Evolutionary conservation across 495 filamentous ascomycete species (phyloP).

Genomic region (Bryoglossum gracile): DNA sequence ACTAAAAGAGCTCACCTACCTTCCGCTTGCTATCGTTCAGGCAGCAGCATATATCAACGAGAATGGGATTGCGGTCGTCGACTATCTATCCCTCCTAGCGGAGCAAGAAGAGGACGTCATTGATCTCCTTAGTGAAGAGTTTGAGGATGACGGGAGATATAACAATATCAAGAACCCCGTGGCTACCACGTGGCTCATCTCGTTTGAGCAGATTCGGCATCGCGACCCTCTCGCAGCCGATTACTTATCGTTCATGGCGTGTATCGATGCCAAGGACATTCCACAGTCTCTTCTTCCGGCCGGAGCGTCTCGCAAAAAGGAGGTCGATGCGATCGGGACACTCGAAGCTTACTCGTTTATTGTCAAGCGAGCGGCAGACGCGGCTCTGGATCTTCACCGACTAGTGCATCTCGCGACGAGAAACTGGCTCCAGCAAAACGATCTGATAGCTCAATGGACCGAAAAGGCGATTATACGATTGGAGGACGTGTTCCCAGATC

Average conservation of each 20-base stretch:
- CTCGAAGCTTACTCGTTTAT: slow-evolving; percentile 39
- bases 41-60: slow-evolving; percentile 42
- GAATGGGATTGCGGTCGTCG: slow-evolving; percentile 19
- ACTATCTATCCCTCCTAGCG: slow-evolving; percentile 4
- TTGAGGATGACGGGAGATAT: slow-evolving; percentile 14
- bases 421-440: slow-evolving; percentile 33
- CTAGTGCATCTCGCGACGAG: slow-evolving; percentile 38
- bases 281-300: slow-evolving; percentile 14
- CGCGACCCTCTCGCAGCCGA: slow-evolving; percentile 26
- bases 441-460: slow-evolving; percentile 23
- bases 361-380: slow-evolving; percentile 5
- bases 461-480: slow-evolving; percentile 26
- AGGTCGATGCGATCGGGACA: slow-evolving; percentile 30
- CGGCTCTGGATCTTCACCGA: slow-evolving; percentile 32
- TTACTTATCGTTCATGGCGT: slow-evolving; percentile 19
- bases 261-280: slow-evolving; percentile 14
- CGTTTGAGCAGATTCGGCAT: slow-evolving; percentile 25
- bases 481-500: slow-evolving; percentile 27
- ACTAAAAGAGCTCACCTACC: slow-evolving; percentile 30
- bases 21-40: slow-evolving; percentile 43
- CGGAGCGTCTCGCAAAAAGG: slow-evolving; percentile 2
- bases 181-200: slow-evolving; percentile 18
- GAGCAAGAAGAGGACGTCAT: slow-evolving; percentile 22
- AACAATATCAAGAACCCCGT: slow-evolving; percentile 12
- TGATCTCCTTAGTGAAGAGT: slow-evolving; percentile 22